These are phyloP conservation scores for Microascus cirrosus DNA, from an alignment of 2,329 filamentous ascomycete species.

Conservation along the genomic window DNA sequence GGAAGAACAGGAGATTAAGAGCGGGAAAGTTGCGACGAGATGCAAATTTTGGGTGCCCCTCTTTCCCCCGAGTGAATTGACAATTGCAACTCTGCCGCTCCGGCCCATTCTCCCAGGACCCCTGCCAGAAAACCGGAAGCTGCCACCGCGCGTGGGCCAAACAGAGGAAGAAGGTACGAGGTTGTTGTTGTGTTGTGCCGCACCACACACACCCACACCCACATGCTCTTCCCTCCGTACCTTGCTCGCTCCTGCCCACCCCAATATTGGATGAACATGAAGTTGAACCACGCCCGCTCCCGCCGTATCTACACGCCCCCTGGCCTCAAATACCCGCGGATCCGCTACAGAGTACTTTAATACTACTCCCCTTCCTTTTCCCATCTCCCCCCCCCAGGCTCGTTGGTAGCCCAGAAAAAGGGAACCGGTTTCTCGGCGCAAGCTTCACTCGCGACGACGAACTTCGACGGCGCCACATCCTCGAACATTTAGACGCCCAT, in stretches of 20 bases:
- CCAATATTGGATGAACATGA: neutral
- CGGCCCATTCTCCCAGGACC: neutral
- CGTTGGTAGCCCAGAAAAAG: neutral
- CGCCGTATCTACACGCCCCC: neutral
- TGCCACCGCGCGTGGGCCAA: too few species aligned
- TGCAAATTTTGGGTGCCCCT: neutral
- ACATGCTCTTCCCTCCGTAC: too few species aligned
- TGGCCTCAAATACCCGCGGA: neutral
- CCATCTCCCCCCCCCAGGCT: neutral
- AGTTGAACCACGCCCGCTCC: neutral
- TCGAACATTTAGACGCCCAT: too few species aligned
- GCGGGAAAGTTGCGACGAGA: neutral
- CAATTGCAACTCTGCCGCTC: neutral
- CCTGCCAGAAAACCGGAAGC: too few species aligned
- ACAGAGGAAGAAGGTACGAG: too few species aligned
- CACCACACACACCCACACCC: too few species aligned
- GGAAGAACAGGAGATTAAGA: neutral
- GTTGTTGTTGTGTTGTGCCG: too few species aligned
- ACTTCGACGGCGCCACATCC: too few species aligned
- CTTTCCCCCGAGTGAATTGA: neutral
- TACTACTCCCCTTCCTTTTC: neutral
- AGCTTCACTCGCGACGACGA: neutral
- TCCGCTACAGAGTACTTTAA: neutral
- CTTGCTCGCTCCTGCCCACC: neutral
- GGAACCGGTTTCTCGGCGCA: neutral